Percentiles rank a stretch among this genome's conserved stretches.
phyloP scores from a whole-genome alignment of 306 rosid genomes.

The Senna siamea region DNA sequence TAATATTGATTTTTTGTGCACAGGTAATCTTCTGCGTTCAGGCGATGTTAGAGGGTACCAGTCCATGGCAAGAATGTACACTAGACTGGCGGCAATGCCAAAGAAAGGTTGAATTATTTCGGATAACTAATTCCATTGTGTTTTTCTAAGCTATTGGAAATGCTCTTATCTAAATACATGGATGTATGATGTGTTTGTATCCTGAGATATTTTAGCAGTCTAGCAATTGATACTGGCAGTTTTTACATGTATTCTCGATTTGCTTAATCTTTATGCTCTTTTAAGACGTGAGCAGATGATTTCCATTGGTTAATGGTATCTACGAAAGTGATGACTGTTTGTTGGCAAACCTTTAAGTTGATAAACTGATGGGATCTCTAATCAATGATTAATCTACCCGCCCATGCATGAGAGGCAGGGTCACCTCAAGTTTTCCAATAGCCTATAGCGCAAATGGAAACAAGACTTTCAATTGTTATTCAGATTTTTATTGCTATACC shows the following conservation, averaged over 20 bases:
- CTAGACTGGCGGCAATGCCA: constrained; percentile 97
- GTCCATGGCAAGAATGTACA: constrained; percentile 98
- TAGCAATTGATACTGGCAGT: constrained; percentile 22
- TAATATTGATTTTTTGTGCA: constrained; percentile 10
- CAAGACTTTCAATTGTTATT: not conserved
- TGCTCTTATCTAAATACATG: not conserved
- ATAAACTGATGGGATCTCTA: too few relatives aligned
- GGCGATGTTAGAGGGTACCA: constrained; percentile 88
- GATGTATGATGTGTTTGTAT: constrained; percentile 9
- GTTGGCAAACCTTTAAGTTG: not conserved
- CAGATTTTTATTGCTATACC: not conserved
- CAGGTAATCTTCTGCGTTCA: constrained; percentile 92
- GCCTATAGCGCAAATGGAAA: not conserved
- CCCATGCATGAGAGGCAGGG: too few relatives aligned
- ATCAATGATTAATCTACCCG: too few relatives aligned
- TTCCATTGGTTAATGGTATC: constrained; percentile 30
- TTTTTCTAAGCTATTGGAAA: constrained; percentile 15
- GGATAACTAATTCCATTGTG: constrained; percentile 26
- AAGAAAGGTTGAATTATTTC: constrained; percentile 76
- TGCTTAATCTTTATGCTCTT: constrained; percentile 35
- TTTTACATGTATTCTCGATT: constrained; percentile 24
- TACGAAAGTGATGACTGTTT: constrained; percentile 30
- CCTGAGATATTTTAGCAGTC: constrained; percentile 10
- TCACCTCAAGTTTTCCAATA: not conserved
- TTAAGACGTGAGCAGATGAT: constrained; percentile 24